phyloP scores from a whole-genome alignment of 2,329 filamentous ascomycete species.

The Colletotrichum euphorbiae region DNA sequence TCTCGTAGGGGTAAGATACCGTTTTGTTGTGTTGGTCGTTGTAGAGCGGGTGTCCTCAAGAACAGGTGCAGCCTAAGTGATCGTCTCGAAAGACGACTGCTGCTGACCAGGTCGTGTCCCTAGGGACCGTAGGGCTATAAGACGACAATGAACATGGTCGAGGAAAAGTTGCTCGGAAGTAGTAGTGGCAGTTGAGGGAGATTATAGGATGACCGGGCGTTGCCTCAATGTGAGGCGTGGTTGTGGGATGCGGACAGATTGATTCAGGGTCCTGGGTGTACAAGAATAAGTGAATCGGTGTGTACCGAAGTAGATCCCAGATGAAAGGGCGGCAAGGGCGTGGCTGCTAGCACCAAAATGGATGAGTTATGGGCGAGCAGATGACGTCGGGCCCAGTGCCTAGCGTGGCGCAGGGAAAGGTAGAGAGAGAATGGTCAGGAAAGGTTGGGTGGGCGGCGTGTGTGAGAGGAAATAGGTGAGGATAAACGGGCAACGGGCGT shows the following conservation, averaged over 20 bases:
- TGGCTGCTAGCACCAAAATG: constrained; percentile 23
- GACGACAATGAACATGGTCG: constrained; percentile 45
- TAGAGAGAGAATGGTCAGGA: constrained; percentile 11
- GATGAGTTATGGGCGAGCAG: constrained; percentile 28
- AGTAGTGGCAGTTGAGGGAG: constrained; percentile 28
- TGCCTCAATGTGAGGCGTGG: constrained; percentile 35
- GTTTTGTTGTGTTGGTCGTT: constrained; percentile 15
- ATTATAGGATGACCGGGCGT: constrained; percentile 41
- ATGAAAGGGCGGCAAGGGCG: constrained; percentile 25
- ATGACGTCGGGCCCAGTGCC: constrained; percentile 39
- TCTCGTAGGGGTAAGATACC: background rate
- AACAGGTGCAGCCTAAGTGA: constrained; percentile 29
- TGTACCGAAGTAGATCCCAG: constrained; percentile 20
- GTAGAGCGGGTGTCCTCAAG: constrained; percentile 27
- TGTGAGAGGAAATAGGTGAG: constrained; percentile 5
- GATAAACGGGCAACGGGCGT: constrained; percentile 17
- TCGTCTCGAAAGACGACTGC: constrained; percentile 35
- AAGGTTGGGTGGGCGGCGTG: constrained; percentile 4
- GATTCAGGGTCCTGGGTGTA: constrained; percentile 39
- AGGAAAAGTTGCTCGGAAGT: constrained; percentile 23
- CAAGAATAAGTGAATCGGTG: constrained; percentile 35
- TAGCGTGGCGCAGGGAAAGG: constrained; percentile 39
- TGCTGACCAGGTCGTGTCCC: constrained; percentile 51
- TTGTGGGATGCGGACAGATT: constrained; percentile 14
- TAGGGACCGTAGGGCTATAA: constrained; percentile 59